Conservation (phyloP, 2,329 filamentous ascomycete species). For the Capronia americana region DNA sequence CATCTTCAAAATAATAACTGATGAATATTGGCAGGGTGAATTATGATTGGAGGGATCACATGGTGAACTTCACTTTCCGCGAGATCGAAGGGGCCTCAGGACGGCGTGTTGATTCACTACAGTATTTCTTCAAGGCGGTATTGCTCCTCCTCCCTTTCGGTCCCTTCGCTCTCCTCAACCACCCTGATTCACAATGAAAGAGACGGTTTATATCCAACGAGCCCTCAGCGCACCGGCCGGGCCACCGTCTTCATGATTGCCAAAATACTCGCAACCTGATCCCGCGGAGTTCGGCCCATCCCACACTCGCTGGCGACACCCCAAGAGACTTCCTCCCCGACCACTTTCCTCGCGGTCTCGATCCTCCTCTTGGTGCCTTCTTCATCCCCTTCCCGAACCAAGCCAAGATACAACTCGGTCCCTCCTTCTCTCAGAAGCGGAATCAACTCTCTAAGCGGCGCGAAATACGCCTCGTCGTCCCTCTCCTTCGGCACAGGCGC, state of each 20-base stretch:
- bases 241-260: slow-evolving; percentile 21
- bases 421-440: slow-evolving; percentile 39
- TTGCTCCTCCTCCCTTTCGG: neutral
- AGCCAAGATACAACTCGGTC: slow-evolving; percentile 50
- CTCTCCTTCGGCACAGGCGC: slow-evolving; percentile 53
- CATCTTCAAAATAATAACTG: neutral
- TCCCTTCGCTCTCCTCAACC: neutral
- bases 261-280: slow-evolving; percentile 37
- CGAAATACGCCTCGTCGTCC: slow-evolving; percentile 48
- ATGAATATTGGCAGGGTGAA: neutral
- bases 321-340: slow-evolving; percentile 40
- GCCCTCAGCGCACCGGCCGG: neutral
- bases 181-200: neutral
- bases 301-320: slow-evolving; percentile 49
- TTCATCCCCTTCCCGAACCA: slow-evolving; percentile 50
- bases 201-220: neutral
- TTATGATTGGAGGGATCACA: neutral
- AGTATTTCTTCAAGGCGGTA: neutral
- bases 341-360: slow-evolving; percentile 41
- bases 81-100: neutral
- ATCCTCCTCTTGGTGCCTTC: slow-evolving; percentile 50
- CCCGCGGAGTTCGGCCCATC: slow-evolving; percentile 38
- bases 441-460: slow-evolving; percentile 44
- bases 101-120: neutral
- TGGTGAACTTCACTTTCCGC: neutral